phyloP scores from a whole-genome alignment of 169 alveolate genomes.

The Babesia caballi region DNA sequence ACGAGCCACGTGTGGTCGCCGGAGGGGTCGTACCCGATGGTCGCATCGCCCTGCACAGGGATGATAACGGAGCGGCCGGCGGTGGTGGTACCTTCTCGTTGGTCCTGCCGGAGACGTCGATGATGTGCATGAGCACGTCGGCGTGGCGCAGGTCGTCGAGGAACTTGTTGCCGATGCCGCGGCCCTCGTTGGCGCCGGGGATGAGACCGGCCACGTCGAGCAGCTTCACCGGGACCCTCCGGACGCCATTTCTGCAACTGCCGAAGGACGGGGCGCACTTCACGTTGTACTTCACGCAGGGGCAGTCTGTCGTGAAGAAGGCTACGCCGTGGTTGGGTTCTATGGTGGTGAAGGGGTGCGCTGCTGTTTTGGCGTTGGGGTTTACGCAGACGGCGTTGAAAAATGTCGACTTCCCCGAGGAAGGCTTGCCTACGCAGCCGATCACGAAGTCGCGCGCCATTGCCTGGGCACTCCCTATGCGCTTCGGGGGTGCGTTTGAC shows the following conservation, averaged over 20 bases:
- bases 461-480: too few species aligned
- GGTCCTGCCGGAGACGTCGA: constrained; percentile 79
- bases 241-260: constrained; percentile 48
- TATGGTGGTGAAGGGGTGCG: constrained; percentile 88
- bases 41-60: constrained; percentile 67
- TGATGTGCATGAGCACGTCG: constrained; percentile 97
- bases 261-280: constrained; percentile 65
- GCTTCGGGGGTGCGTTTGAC: too few species aligned
- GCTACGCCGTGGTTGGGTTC: constrained; percentile 73
- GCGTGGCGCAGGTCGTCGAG: constrained; percentile 92
- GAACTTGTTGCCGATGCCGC: constrained; percentile 98
- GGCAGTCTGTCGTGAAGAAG: constrained; percentile 93
- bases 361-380: constrained; percentile 92
- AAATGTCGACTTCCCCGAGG: constrained; percentile 93
- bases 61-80: too few species aligned
- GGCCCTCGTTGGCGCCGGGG: constrained; percentile 96
- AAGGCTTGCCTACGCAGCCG: constrained; percentile 98
- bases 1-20: constrained; percentile 76
- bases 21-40: constrained; percentile 74
- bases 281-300: constrained; percentile 52
- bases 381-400: constrained; percentile 91
- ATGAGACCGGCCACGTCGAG: constrained; percentile 98
- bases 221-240: constrained; percentile 91
- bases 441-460: constrained; percentile 77
- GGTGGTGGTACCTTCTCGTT: constrained; percentile 67